Base-by-base conservation (phyloP, 1,284 basidiomycete genomes). In the Omphalotus olearius region DNA sequence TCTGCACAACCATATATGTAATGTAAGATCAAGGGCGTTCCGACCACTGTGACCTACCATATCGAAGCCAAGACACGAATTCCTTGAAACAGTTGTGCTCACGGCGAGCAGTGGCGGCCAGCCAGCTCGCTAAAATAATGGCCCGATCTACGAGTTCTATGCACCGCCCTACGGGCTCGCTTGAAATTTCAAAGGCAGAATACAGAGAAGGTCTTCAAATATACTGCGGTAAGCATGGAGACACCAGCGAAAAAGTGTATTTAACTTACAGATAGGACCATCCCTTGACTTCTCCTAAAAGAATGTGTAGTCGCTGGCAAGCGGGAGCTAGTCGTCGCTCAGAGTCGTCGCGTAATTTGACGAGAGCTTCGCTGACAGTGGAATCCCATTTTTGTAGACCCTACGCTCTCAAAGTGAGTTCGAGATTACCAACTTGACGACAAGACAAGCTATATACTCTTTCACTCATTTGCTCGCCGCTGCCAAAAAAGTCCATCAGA, bases 361-460 rank as follows among this genome's bases (percentile, higher is more conserved):
- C 71, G 49, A 91, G 66, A 17, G 86, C 79, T 56, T 90, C 86
- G 13, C 74, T 72, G 59, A 90, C 78, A 4, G 79, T 82, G 3
- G 78, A 73, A 62, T 91, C 88, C 88, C 88, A 91, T 64, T 88
- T 89, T 64, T 83, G 81, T 50, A 90, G 72, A 47, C 80, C 79
- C 88, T 90, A 37, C 56, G 59, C 55, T 40, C 57, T 63, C 58
- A 62, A 57, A 50, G 49, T 51, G 26, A 48, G 45, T 28, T 42
- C 40, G 45, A 17, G 43, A 50, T 55, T 51, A 44, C 59, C 57
- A 23, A 47, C 45, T 37, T 45, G 54, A 56, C 52, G 26, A 56
- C 30, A 51, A 36, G 43, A 50, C 62, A 69, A 58, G 20, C 16
- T 45, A 44, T 47, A 17, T 69, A 89, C 89, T 64, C 89, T 74